A percentile compares a stretch with the other conserved stretches of the same genome.
These are phyloP conservation scores for Acacia melanoxylon DNA, from an alignment of 306 rosid species.

Conservation along the genomic window DNA sequence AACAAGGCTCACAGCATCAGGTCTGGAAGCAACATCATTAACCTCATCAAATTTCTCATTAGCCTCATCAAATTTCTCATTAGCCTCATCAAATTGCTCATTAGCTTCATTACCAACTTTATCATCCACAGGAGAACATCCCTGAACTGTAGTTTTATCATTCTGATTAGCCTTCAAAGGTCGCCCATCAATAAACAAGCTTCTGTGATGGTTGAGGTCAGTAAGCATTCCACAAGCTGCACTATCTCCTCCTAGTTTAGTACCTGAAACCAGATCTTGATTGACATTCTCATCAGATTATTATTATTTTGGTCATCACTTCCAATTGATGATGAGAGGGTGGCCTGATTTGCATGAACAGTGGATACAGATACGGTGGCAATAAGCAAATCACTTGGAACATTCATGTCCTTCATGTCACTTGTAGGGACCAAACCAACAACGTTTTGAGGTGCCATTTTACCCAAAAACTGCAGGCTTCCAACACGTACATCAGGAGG, in stretches of 20 bases:
- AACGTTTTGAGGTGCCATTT: constrained; percentile 37
- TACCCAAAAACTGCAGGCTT: constrained; percentile 38
- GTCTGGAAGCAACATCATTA: too few relatives aligned
- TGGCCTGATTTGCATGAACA: constrained; percentile 40
- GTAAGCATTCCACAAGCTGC: constrained; percentile 23
- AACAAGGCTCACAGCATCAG: too few relatives aligned
- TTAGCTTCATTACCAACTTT: constrained; percentile 22
- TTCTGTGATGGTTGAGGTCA: constrained; percentile 22
- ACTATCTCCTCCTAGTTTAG: constrained; percentile 27
- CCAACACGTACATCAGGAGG: too few relatives aligned
- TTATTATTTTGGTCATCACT: constrained; percentile 27
- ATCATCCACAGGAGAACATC: constrained; percentile 31
- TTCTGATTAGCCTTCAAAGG: constrained; percentile 34
- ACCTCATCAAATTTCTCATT: too few relatives aligned
- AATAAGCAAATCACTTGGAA: constrained; percentile 30
- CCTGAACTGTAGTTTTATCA: constrained; percentile 35
- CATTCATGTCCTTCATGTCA: constrained; percentile 40
- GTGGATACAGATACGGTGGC: constrained; percentile 27
- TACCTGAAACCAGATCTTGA: constrained; percentile 33
- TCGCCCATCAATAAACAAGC: constrained; percentile 25
- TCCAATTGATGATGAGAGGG: constrained; percentile 32
- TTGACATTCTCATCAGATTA: constrained; percentile 30
- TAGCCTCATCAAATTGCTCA: constrained; percentile 36
- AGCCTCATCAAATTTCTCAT: too few relatives aligned
- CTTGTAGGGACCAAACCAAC: constrained; percentile 36